Conservation (phyloP, 345 rosid species). For the Citrus australasica region DNA sequence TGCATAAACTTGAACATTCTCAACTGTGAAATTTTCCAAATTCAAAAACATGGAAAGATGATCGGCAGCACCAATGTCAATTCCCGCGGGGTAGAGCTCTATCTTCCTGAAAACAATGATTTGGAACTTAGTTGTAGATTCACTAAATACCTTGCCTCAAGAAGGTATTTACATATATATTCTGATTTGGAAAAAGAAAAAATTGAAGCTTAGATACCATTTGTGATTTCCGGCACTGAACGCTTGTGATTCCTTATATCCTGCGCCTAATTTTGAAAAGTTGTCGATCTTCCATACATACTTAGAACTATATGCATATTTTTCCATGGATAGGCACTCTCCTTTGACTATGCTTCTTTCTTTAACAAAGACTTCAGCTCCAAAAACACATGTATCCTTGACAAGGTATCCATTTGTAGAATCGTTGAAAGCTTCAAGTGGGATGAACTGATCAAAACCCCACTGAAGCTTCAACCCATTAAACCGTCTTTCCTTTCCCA, state of each 20-base stretch:
- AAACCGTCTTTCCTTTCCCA: conserved; percentile 32
- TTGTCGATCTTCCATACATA: conserved; percentile 32
- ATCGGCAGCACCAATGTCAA: too few relatives aligned
- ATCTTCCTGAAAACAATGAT: too few relatives aligned
- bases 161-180: too few relatives aligned
- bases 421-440: conserved; percentile 17
- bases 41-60: too few relatives aligned
- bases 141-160: too few relatives aligned
- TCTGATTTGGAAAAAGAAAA: too few relatives aligned
- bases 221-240: conserved; percentile 22
- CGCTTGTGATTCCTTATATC: conserved; percentile 14
- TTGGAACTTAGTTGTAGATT: too few relatives aligned
- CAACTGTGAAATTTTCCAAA: too few relatives aligned
- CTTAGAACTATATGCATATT: conserved; percentile 13
- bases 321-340: conserved; percentile 30
- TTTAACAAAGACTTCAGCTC: conserved; percentile 42
- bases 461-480: conserved; percentile 26
- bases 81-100: too few relatives aligned
- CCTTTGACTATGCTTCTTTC: conserved; percentile 31
- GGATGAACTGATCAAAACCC: conserved; percentile 41
- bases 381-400: conserved; percentile 34
- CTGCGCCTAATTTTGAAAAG: conserved; percentile 20
- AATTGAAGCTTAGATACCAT: neutral
- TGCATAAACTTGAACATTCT: too few relatives aligned
- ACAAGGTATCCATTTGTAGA: conserved; percentile 33